phyloP scores from a whole-genome alignment of 331 rosid species.

The Erythrophleum ivorense region DNA sequence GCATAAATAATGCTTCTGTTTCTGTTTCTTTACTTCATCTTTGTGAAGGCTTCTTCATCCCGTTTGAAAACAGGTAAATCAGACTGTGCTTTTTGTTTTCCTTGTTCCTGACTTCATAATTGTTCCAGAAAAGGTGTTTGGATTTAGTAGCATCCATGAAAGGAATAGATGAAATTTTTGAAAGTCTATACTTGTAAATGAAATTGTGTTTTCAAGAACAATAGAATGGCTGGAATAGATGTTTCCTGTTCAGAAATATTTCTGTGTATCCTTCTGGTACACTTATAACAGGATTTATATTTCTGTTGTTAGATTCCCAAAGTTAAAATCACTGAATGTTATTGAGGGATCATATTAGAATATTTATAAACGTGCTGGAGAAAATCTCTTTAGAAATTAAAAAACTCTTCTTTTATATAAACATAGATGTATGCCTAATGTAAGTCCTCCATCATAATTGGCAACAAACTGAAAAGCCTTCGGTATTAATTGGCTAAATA shows the following conservation, averaged over 20 bases:
- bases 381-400: not conserved
- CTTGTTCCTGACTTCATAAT: constrained; percentile 24
- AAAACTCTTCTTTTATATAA: not conserved
- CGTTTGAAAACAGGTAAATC: constrained; percentile 40
- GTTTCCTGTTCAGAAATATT: constrained; percentile 16
- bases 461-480: not conserved
- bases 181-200: not conserved
- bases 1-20: constrained; percentile 51
- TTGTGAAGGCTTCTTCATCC: constrained; percentile 31
- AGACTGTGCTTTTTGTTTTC: constrained; percentile 1
- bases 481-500: not conserved
- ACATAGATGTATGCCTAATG: too few species aligned
- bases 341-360: not conserved
- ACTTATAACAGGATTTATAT: not conserved
- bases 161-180: not conserved
- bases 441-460: not conserved
- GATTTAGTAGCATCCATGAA: constrained; percentile 20
- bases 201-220: constrained; percentile 28
- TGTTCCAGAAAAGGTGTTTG: constrained; percentile 19
- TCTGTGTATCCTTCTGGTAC: not conserved
- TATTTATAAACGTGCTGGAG: not conserved
- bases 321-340: not conserved
- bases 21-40: constrained; percentile 20
- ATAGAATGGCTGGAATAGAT: not conserved
- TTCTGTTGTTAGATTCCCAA: not conserved